Percentiles rank a stretch among this genome's conserved stretches.
These are phyloP conservation scores for Linum usitatissimum DNA, from an alignment of 345 rosid genomes.

Conservation along the genomic window DNA sequence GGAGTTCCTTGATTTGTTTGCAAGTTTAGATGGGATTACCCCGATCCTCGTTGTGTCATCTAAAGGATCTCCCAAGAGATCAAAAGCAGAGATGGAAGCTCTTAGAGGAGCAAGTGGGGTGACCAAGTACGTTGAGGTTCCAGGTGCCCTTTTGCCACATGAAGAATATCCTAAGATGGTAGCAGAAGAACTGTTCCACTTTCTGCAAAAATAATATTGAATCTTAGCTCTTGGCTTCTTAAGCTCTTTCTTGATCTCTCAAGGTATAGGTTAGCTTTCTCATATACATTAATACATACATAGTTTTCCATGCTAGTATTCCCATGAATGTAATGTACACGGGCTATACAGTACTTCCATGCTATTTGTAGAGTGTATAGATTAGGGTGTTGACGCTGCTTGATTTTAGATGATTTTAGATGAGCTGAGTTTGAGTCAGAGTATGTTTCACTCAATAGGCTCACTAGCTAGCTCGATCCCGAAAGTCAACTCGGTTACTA, in stretches of 20 bases:
- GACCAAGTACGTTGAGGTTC: conserved; percentile 59
- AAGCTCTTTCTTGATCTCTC: background rate
- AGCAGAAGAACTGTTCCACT: conserved; percentile 52
- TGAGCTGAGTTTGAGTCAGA: too few relatives aligned
- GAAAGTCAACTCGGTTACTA: too few relatives aligned
- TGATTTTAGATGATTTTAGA: too few relatives aligned
- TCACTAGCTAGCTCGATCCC: too few relatives aligned
- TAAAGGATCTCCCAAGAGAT: conserved; percentile 66
- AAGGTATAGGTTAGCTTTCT: conserved; percentile 1
- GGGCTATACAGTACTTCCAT: background rate
- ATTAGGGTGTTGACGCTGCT: too few relatives aligned
- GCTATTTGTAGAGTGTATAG: background rate
- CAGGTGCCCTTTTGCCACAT: conserved; percentile 81
- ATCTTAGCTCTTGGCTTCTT: conserved; percentile 10
- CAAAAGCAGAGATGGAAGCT: conserved; percentile 89
- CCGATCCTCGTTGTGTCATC: conserved; percentile 60
- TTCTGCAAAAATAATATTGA: conserved; percentile 46
- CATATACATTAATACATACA: background rate
- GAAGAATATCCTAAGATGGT: conserved; percentile 74
- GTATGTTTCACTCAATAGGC: too few relatives aligned
- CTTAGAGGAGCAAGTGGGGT: conserved; percentile 61
- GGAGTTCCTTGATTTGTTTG: conserved; percentile 62
- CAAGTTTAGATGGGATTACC: conserved; percentile 43
- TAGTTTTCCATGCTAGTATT: background rate
- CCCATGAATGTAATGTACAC: background rate